Percentiles rank a stretch among this genome's conserved stretches.
Conservation (phyloP, 78 protist genomes). For the Planoprotostelium fungivorum region DNA sequence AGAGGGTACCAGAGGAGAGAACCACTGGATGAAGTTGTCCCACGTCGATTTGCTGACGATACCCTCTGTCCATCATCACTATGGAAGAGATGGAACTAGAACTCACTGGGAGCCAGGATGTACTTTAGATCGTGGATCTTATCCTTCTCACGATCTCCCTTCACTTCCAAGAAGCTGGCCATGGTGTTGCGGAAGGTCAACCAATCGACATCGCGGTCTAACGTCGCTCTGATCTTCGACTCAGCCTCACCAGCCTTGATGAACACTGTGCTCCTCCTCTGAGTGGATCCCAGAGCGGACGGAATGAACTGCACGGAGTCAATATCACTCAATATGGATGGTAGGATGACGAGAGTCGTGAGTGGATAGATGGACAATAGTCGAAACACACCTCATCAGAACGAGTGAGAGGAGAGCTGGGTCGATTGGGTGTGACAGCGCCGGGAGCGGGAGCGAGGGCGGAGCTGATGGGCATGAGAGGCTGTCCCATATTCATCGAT, state of each 20-base stretch:
- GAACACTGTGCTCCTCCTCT: not conserved
- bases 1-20: not conserved
- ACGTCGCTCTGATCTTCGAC: not conserved
- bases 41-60: not conserved
- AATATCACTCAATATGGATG: no score
- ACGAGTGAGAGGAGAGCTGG: no score
- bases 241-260: not conserved
- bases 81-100: not conserved
- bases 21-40: not conserved
- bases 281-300: no score
- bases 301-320: no score
- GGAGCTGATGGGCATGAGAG: no score
- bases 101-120: not conserved
- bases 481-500: no score
- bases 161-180: not conserved
- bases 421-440: no score
- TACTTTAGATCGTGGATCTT: not conserved
- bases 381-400: no score
- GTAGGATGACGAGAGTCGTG: no score
- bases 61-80: not conserved
- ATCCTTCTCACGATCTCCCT: not conserved
- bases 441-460: no score
- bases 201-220: not conserved
- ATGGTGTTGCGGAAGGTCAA: not conserved
- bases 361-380: no score